Evolutionary conservation across 2,329 filamentous ascomycete genomes (phyloP).

Genomic region (Aspergillus vadensis): DNA sequence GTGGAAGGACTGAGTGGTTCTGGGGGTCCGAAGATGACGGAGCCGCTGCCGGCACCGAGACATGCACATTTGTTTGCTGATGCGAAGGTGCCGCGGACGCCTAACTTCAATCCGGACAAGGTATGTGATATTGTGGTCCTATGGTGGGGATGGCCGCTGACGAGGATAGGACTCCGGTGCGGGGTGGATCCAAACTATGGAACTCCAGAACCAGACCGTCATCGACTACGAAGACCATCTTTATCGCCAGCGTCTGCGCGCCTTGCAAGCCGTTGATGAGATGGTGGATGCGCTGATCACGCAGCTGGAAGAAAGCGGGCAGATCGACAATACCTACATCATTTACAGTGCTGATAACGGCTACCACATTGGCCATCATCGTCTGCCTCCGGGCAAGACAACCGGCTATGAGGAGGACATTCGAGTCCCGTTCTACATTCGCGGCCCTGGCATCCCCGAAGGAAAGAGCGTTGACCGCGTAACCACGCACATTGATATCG

Average conservation of each 20-base stretch:
- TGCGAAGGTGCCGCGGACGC: conserved; percentile 59
- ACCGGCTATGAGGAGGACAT: conserved; percentile 63
- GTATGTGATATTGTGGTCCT: conserved; percentile 21
- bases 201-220: conserved; percentile 47
- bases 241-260: conserved; percentile 52
- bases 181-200: conserved; percentile 48
- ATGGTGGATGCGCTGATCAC: conserved; percentile 51
- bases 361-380: conserved; percentile 62
- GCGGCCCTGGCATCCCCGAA: conserved; percentile 57
- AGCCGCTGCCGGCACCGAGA: conserved; percentile 31
- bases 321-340: conserved; percentile 60
- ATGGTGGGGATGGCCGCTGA: not conserved
- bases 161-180: conserved; percentile 41
- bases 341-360: conserved; percentile 65
- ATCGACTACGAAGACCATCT: conserved; percentile 57
- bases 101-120: conserved; percentile 59
- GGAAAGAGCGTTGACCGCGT: conserved; percentile 49
- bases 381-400: conserved; percentile 60
- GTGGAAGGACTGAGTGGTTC: conserved; percentile 26
- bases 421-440: conserved; percentile 60
- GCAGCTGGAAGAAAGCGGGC: conserved; percentile 43
- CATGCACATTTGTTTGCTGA: conserved; percentile 63
- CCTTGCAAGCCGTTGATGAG: conserved; percentile 58
- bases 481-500: conserved; percentile 66
- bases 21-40: conserved; percentile 1